Percentiles rank a stretch among this genome's conserved stretches.
phyloP scores from a whole-genome alignment of 495 filamentous ascomycete genomes.

The Neurospora cerealis region DNA sequence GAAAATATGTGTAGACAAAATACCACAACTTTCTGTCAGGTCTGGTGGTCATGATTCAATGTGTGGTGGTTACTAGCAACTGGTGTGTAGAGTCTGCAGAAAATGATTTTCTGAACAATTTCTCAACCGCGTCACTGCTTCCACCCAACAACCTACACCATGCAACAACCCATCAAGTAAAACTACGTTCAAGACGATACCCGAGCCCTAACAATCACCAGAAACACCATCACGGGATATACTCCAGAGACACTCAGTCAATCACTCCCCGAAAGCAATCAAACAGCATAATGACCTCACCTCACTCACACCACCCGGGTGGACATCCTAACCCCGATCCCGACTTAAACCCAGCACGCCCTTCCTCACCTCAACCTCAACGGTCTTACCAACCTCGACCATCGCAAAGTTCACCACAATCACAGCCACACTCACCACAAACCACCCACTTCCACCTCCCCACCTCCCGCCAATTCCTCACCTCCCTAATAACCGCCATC shows the following conservation, averaged over 20 bases:
- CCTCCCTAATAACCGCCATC: slow-evolving; percentile 35
- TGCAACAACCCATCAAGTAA: not conserved
- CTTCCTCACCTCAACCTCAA: not conserved
- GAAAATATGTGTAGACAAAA: not conserved
- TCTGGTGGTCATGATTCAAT: not conserved
- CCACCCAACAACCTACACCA: not conserved
- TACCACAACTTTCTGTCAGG: not conserved
- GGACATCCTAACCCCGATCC: not conserved
- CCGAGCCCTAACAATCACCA: not conserved
- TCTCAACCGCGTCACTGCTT: not conserved
- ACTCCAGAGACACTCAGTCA: not conserved
- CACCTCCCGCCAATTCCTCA: slow-evolving; percentile 31
- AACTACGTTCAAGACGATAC: not conserved
- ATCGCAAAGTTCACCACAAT: not conserved
- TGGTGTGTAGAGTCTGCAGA: too few species aligned
- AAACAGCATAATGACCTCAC: not conserved
- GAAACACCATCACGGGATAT: not conserved
- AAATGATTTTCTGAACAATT: not conserved
- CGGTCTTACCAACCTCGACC: not conserved
- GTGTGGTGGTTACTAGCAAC: too few species aligned
- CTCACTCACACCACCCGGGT: not conserved
- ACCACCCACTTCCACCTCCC: slow-evolving; percentile 16
- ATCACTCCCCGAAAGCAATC: not conserved
- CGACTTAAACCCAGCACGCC: not conserved
- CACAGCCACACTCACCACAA: slow-evolving; percentile 1